Conservation (phyloP, 2,329 filamentous ascomycete species). For the Huntiella abstrusa region DNA sequence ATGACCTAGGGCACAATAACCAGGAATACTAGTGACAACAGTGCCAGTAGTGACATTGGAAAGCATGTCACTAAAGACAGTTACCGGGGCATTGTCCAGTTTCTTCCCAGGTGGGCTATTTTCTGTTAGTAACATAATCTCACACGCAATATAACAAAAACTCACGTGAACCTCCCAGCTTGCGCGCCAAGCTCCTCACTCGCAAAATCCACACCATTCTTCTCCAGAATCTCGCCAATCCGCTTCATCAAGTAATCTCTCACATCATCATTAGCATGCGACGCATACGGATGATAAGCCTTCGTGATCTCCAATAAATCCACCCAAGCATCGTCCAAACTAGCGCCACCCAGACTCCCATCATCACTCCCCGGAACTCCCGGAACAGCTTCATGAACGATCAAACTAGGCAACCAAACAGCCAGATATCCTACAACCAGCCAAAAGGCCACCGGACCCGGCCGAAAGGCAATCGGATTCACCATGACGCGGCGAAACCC, state of each 20-base stretch:
- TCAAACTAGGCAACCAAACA: slow-evolving; percentile 51
- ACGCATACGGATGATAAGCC: slow-evolving; percentile 78
- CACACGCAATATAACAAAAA: background rate
- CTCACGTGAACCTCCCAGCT: slow-evolving; percentile 12
- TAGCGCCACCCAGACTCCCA: slow-evolving; percentile 42
- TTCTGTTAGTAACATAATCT: background rate
- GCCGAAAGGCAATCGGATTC: slow-evolving; percentile 58
- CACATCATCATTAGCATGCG: slow-evolving; percentile 61
- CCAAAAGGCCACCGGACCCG: slow-evolving; percentile 65
- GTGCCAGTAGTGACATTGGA: slow-evolving; percentile 51
- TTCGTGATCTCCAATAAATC: slow-evolving; percentile 61
- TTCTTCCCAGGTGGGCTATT: background rate
- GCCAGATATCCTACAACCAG: slow-evolving; percentile 59
- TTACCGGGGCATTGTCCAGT: slow-evolving; percentile 24
- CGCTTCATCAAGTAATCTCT: slow-evolving; percentile 56
- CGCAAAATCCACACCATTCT: slow-evolving; percentile 34
- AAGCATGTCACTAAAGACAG: slow-evolving; percentile 59
- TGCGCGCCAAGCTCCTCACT: slow-evolving; percentile 18
- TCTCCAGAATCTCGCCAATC: slow-evolving; percentile 48
- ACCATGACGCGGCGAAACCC: background rate
- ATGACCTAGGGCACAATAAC: slow-evolving; percentile 26
- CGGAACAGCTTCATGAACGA: slow-evolving; percentile 53
- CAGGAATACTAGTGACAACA: slow-evolving; percentile 16
- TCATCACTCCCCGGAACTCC: slow-evolving; percentile 38
- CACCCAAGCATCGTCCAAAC: slow-evolving; percentile 70